Evolutionary conservation across 768 basidiomycete species (phyloP).

Genomic region (Russula abietina): DNA sequence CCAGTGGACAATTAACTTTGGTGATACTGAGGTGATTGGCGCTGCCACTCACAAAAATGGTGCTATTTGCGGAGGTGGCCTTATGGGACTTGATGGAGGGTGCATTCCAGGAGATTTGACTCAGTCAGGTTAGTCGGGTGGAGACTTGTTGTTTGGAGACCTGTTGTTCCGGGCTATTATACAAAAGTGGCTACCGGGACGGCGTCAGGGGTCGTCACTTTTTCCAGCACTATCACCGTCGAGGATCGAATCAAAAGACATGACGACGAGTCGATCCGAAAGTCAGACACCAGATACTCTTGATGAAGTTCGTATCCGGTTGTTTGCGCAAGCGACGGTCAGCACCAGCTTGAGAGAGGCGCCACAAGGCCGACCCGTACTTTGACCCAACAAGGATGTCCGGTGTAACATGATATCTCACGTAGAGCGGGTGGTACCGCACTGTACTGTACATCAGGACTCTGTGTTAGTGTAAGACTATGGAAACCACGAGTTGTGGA

Average conservation of each 20-base stretch:
- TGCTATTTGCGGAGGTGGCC: neutral
- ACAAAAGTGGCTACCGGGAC: neutral
- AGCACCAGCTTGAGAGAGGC: neutral
- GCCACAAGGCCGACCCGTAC: conserved; percentile 8
- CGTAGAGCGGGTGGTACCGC: neutral
- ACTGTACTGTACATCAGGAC: no score
- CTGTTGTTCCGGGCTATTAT: neutral
- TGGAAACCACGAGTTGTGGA: neutral
- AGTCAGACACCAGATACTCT: neutral
- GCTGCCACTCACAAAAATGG: neutral
- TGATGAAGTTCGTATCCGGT: neutral
- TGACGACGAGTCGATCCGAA: neutral
- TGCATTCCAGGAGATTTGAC: conserved; percentile 1
- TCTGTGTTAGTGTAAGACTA: neutral
- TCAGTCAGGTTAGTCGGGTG: no score
- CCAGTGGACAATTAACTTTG: neutral
- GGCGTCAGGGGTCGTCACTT: neutral
- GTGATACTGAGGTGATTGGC: neutral
- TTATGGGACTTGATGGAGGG: neutral
- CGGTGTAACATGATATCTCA: neutral
- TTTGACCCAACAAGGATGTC: neutral
- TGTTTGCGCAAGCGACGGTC: neutral
- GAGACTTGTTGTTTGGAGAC: no score
- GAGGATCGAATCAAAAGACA: neutral
- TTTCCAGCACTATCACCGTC: neutral